Evolutionary conservation across 2,329 filamentous ascomycete species (phyloP).

Genomic region (Teratosphaeria viscida): DNA sequence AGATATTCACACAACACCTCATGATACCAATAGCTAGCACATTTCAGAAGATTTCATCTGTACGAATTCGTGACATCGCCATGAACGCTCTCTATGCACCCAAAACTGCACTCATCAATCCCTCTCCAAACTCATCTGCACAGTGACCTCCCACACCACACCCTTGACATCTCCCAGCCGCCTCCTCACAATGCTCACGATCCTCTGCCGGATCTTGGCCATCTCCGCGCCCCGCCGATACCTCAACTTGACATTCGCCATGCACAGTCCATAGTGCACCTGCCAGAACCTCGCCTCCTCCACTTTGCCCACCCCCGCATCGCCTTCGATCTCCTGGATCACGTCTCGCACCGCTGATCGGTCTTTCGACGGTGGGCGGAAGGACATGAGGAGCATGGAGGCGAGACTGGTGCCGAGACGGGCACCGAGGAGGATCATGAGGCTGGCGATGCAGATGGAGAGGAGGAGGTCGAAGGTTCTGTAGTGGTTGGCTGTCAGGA

Average conservation of each 20-base stretch:
- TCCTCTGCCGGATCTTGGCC: constrained; percentile 61
- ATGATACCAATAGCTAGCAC: too few relatives aligned
- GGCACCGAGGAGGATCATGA: constrained; percentile 80
- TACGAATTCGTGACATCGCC: not conserved
- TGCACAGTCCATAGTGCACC: constrained; percentile 91
- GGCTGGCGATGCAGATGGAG: constrained; percentile 68
- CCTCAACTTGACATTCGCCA: constrained; percentile 84
- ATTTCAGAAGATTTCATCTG: not conserved
- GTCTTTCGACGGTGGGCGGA: constrained; percentile 38
- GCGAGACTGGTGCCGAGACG: constrained; percentile 78
- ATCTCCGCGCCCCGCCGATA: constrained; percentile 57
- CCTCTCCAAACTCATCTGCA: constrained; percentile 43
- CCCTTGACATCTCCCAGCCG: constrained; percentile 71
- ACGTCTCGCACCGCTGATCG: constrained; percentile 52
- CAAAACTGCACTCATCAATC: constrained; percentile 2
- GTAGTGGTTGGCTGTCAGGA: constrained; percentile 72
- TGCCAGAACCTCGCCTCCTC: constrained; percentile 97
- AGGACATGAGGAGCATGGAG: constrained; percentile 93
- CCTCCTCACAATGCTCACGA: constrained; percentile 71
- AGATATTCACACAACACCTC: too few relatives aligned
- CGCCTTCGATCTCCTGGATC: constrained; percentile 73
- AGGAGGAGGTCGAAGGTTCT: constrained; percentile 74
- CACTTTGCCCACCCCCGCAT: constrained; percentile 63
- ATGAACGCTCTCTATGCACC: not conserved
- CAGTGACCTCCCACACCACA: constrained; percentile 84